Percentiles rank a stretch among this genome's conserved stretches.
These are phyloP conservation scores for Coleophoma cylindrospora DNA, from an alignment of 2,329 filamentous ascomycete species.

Conservation along the genomic window DNA sequence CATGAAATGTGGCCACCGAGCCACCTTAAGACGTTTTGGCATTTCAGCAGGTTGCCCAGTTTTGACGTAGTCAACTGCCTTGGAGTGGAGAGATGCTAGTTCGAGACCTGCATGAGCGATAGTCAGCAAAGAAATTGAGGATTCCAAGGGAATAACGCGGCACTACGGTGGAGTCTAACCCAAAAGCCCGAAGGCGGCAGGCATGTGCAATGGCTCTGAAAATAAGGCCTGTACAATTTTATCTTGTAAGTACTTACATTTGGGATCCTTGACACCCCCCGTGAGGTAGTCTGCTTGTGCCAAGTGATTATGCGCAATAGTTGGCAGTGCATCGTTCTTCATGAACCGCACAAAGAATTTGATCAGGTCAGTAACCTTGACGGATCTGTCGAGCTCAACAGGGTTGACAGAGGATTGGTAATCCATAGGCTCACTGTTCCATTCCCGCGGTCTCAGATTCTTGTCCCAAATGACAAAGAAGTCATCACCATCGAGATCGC, in stretches of 20 bases:
- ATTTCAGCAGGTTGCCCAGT: constrained; percentile 75
- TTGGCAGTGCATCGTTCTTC: constrained; percentile 78
- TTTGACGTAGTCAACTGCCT: constrained; percentile 92
- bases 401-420: constrained; percentile 55
- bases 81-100: constrained; percentile 78
- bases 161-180: too few relatives aligned
- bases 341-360: constrained; percentile 90
- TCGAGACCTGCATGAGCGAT: constrained; percentile 44
- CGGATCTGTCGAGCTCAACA: constrained; percentile 49
- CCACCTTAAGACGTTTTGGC: constrained; percentile 51
- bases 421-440: constrained; percentile 75
- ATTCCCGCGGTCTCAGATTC: constrained; percentile 61
- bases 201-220: too few relatives aligned
- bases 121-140: too few relatives aligned
- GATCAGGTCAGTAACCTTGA: constrained; percentile 68
- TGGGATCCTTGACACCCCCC: constrained; percentile 58
- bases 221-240: too few relatives aligned
- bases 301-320: constrained; percentile 78
- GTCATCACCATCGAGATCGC: constrained; percentile 93
- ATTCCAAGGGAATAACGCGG: too few relatives aligned
- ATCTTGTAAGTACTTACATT: constrained; percentile 47
- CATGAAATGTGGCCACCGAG: constrained; percentile 81
- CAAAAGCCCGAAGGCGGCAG: too few relatives aligned
- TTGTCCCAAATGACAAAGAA: constrained; percentile 92
- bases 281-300: constrained; percentile 63